These are phyloP conservation scores for Bertia moriformis DNA, from an alignment of 2,329 filamentous ascomycete genomes.

Conservation along the genomic window DNA sequence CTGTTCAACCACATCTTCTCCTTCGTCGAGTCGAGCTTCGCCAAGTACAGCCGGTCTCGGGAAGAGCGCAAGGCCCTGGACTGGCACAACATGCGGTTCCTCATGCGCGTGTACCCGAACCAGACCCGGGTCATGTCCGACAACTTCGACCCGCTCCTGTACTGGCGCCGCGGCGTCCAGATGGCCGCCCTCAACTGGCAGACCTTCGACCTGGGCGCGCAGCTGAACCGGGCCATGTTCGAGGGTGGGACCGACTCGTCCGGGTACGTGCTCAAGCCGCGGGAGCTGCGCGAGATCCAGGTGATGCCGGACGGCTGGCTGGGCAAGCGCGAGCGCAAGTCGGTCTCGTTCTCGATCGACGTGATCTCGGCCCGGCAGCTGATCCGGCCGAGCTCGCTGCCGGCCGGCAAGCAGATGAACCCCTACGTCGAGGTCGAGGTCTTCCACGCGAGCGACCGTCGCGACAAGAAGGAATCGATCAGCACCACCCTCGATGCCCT, in stretches of 20 bases:
- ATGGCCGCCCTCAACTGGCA: slow-evolving; percentile 61
- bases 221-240: slow-evolving; percentile 60
- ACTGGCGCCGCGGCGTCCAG: slow-evolving; percentile 54
- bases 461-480: slow-evolving; percentile 66
- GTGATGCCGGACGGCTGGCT: slow-evolving; percentile 23
- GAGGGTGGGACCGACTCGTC: slow-evolving; percentile 16
- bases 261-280: slow-evolving; percentile 54
- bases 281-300: slow-evolving; percentile 34
- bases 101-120: slow-evolving; percentile 57
- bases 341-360: slow-evolving; percentile 49
- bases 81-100: slow-evolving; percentile 44
- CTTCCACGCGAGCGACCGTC: slow-evolving; percentile 54
- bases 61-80: slow-evolving; percentile 32
- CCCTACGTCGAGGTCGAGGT: slow-evolving; percentile 58
- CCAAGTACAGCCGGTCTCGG: slow-evolving; percentile 36
- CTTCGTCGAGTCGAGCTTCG: slow-evolving; percentile 35
- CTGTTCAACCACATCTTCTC: slow-evolving; percentile 48
- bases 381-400: slow-evolving; percentile 41
- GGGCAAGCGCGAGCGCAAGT: slow-evolving; percentile 42
- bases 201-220: slow-evolving; percentile 51
- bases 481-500: slow-evolving; percentile 65
- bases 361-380: slow-evolving; percentile 56
- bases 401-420: slow-evolving; percentile 44
- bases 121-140: slow-evolving; percentile 50
- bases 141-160: slow-evolving; percentile 50